Base-by-base conservation (phyloP, 306 rosid species). In the Prunus kanzakura region DNA sequence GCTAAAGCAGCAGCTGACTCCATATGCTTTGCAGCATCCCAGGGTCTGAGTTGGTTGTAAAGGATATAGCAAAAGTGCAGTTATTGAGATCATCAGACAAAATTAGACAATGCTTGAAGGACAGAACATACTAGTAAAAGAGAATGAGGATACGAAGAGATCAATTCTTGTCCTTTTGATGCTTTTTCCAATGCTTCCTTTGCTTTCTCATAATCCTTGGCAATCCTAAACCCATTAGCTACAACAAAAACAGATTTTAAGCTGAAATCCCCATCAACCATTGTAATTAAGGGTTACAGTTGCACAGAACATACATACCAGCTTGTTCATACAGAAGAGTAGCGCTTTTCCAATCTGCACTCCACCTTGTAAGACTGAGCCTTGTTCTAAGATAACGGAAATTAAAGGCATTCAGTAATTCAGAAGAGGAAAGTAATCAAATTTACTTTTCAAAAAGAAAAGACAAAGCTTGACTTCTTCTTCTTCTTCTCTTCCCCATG, bases 21-120 rank as follows among this genome's bases (percentile, higher is more conserved):
- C 97, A 95, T 92, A 82, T 89, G 97, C 84, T 89, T 92, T 73
- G 98, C 97, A 20, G 98, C 97, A 76, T 95, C 97, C 98, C 98
- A 92, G 63, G 96, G 97, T 85, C 98, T 95, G 69, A 75, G 76
- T 74, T 23, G 74, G 80, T 78, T 41, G 87, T 89, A 71, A 86
- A 91, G 90, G 93, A 78, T 54, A 76, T 55, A 71, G 19, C 60
- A 49, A 55, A 32, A 57, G 43, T 57, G 61, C 63, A 74, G 55
- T 38, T 71, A 35, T 45, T 25, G 15, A 54, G 8, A 69, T 73
- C 77, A 73, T 2, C 71, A 11, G 43, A 50, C 27, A 60, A 56
- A 45, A 58, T 47, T 35, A 62, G 20, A 43, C 3, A 25, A 66
- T 4, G 70, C 35, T 0, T 3, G 50, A 67, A 51, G 72, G 58